Evolutionary conservation across 306 rosid species (phyloP).

Genomic region (Erythrophleum fordii): DNA sequence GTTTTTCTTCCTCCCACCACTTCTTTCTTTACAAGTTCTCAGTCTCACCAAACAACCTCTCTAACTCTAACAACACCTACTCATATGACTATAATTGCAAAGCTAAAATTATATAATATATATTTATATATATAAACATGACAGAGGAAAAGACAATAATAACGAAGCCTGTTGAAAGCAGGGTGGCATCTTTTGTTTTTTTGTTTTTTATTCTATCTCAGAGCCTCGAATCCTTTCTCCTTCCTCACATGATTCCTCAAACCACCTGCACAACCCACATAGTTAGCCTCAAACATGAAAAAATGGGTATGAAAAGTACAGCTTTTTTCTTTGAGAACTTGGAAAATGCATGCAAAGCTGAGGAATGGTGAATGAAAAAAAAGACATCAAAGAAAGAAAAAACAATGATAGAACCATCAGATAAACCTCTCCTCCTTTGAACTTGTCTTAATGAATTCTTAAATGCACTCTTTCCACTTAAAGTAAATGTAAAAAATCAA

Average conservation of each 20-base stretch:
- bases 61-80: constrained; percentile 42
- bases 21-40: constrained; percentile 46
- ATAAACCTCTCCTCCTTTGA: constrained; percentile 3
- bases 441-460: neutral
- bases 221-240: constrained; percentile 61
- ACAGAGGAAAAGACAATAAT: constrained; percentile 55
- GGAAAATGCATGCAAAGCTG: constrained; percentile 27
- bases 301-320: neutral
- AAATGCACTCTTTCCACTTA: neutral
- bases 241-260: constrained; percentile 78
- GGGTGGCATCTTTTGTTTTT: constrained; percentile 45
- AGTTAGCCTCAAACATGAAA: constrained; percentile 47
- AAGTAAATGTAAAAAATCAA: neutral
- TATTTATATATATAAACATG: constrained; percentile 52
- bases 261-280: constrained; percentile 66
- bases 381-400: constrained; percentile 15
- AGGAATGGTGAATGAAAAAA: neutral
- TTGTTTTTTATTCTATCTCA: constrained; percentile 43
- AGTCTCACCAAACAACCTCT: constrained; percentile 42
- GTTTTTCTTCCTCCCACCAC: constrained; percentile 27
- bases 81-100: constrained; percentile 48
- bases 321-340: constrained; percentile 10
- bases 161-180: constrained; percentile 41
- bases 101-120: constrained; percentile 10
- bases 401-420: neutral